Percentiles rank a stretch among this genome's conserved stretches.
These are phyloP conservation scores for Pharnaceum exiguum DNA, from an alignment of 148 eudicot species.

Conservation along the genomic window DNA sequence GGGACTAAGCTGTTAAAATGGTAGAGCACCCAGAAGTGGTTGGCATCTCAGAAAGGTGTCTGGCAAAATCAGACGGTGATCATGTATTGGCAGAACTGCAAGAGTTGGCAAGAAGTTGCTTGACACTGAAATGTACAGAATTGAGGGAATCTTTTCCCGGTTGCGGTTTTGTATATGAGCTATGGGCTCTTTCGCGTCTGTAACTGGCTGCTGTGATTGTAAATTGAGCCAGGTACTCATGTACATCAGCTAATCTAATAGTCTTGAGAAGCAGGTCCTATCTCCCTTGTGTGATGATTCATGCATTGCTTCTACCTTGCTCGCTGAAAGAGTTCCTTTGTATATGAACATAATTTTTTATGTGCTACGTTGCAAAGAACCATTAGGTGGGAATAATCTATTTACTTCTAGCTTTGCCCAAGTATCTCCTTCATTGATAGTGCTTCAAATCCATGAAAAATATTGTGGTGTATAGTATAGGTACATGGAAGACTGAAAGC, in stretches of 20 bases:
- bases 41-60: neutral
- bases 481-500: too few species aligned
- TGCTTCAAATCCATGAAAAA: too few species aligned
- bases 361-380: slow-evolving; percentile 5
- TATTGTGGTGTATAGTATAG: too few species aligned
- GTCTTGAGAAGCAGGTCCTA: neutral
- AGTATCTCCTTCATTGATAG: too few species aligned
- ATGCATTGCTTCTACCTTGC: neutral
- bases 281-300: neutral
- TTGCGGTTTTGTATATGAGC: slow-evolving; percentile 4
- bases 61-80: slow-evolving; percentile 10
- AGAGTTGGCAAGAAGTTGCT: slow-evolving; percentile 17
- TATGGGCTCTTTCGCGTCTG: slow-evolving; percentile 9
- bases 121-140: slow-evolving; percentile 20
- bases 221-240: slow-evolving; percentile 7
- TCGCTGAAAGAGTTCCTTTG: neutral
- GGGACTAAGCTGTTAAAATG: slow-evolving; percentile 1
- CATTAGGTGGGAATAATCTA: too few species aligned
- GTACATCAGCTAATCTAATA: slow-evolving; percentile 19
- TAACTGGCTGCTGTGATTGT: slow-evolving; percentile 2
- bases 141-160: neutral
- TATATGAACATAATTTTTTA: neutral
- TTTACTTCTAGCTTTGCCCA: too few species aligned
- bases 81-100: neutral
- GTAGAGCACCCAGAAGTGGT: neutral